Base-by-base conservation (phyloP, 2,329 filamentous ascomycete species). In the Rhinocladiella mackenziei region DNA sequence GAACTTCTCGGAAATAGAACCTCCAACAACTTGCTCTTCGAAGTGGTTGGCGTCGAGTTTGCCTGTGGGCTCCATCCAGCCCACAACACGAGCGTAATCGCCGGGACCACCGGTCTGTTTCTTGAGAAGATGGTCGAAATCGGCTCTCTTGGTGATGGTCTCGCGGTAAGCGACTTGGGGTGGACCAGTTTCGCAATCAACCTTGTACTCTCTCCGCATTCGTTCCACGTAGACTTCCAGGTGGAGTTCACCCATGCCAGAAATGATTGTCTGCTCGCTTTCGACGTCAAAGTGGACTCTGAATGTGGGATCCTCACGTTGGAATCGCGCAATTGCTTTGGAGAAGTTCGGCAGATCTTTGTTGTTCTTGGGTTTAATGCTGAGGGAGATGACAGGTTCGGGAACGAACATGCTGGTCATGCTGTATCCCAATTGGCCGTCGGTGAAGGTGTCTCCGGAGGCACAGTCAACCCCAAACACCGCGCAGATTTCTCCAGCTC, bases 351-450 rank as follows among this genome's bases (percentile, higher is more conserved):
- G 81, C 46, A 84, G 82, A 60, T 98, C 91, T 65, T 87, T 92
- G 64, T 79, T 89, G 65, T 87, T 82, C 76, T 97, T 97, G 35
- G 92, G 92, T 68, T 87, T 89, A 74, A 98, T 97, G 15, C 89
- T 96, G 30, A 98, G 81, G 13, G 91, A 97, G 69, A 98, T 96
- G 72, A 98, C 92, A 20, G 92, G 87, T 64, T 98, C 92, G 6
- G 92, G 92, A 32, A 98, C 91, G 65, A 88, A 74, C 92, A 98
- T 98, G 58, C 89, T 94, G 33, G 86, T 85, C 89, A 98, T 97
- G 51, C 84, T 86, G 73, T 96, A 98, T 34, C 86, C 88, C 26
- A 97, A 75, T 57, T 81, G 78, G 51, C 91, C 92, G 62, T 98
- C 92, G 13, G 92, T 97, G 70, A 98, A 98, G 31, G 91, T 97